Evolutionary conservation across 148 eudicot species (phyloP).

Genomic region (Persicaria maculosa): DNA sequence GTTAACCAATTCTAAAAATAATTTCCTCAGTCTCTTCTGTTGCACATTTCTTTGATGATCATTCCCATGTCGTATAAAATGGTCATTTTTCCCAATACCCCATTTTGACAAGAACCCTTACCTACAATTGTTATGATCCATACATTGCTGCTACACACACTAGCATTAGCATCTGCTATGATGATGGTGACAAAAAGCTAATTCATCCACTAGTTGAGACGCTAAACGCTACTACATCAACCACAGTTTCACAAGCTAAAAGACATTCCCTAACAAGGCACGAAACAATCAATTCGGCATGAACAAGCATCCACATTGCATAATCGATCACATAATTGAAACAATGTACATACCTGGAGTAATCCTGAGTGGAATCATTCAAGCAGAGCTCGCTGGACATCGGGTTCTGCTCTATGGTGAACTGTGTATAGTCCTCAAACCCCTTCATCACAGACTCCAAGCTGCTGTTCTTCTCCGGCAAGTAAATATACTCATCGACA

Average conservation of each 20-base stretch:
- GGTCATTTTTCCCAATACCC: too few species aligned
- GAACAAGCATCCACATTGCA: not conserved
- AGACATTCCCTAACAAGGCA: not conserved
- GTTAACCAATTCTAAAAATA: not conserved
- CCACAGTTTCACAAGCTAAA: too few species aligned
- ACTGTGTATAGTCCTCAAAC: conserved; percentile 35
- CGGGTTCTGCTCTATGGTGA: conserved; percentile 58
- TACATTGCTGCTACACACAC: not conserved
- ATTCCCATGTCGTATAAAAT: too few species aligned
- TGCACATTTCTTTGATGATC: not conserved
- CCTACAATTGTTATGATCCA: not conserved
- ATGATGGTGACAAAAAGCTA: too few species aligned
- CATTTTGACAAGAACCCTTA: not conserved
- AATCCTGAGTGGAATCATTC: conserved; percentile 32
- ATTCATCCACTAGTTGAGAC: not conserved
- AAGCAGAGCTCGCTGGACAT: conserved; percentile 52
- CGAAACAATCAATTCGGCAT: conserved; percentile 3
- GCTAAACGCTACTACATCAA: too few species aligned
- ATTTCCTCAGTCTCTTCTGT: not conserved
- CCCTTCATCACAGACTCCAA: conserved; percentile 30
- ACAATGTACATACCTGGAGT: conserved; percentile 27
- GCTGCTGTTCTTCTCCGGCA: conserved; percentile 23
- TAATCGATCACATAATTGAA: not conserved
- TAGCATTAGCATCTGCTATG: too few species aligned
- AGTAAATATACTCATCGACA: conserved; percentile 51